Evolutionary conservation across 805 yeast species (phyloP).

Genomic region (Lachancea sp.): DNA sequence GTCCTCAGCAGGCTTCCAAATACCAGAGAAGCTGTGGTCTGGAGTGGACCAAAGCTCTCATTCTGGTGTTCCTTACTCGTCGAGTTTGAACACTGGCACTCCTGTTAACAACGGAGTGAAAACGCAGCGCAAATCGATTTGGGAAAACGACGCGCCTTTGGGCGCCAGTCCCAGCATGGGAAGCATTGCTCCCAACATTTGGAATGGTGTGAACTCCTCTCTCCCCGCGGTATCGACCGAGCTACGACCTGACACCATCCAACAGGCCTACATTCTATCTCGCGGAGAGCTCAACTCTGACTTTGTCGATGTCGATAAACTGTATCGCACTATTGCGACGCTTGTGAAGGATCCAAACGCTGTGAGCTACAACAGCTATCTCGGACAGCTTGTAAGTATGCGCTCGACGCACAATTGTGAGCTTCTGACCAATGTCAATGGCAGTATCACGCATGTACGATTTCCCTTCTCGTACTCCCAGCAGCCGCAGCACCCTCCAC

Average conservation of each 20-base stretch:
- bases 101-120: constrained; percentile 1
- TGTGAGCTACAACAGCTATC: constrained; percentile 15
- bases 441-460: constrained; percentile 23
- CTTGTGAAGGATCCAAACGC: constrained; percentile 11
- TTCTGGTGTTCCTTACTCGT: neutral
- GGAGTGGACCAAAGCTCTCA: neutral
- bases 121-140: constrained; percentile 19
- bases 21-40: constrained; percentile 5
- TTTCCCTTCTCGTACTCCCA: constrained; percentile 9
- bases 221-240: neutral
- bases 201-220: constrained; percentile 4
- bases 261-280: constrained; percentile 1
- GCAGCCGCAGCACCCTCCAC: constrained; percentile 1
- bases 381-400: constrained; percentile 20
- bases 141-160: constrained; percentile 18
- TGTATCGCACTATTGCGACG: constrained; percentile 19
- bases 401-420: constrained; percentile 19
- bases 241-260: neutral
- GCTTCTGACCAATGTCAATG: constrained; percentile 16
- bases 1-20: constrained; percentile 1
- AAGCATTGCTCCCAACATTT: constrained; percentile 4
- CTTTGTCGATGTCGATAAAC: constrained; percentile 20
- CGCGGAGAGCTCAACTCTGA: constrained; percentile 3
- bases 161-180: constrained; percentile 2
- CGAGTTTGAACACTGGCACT: neutral